Base-by-base conservation (phyloP, 2,329 filamentous ascomycete genomes). In the Alternaria consortialis region DNA sequence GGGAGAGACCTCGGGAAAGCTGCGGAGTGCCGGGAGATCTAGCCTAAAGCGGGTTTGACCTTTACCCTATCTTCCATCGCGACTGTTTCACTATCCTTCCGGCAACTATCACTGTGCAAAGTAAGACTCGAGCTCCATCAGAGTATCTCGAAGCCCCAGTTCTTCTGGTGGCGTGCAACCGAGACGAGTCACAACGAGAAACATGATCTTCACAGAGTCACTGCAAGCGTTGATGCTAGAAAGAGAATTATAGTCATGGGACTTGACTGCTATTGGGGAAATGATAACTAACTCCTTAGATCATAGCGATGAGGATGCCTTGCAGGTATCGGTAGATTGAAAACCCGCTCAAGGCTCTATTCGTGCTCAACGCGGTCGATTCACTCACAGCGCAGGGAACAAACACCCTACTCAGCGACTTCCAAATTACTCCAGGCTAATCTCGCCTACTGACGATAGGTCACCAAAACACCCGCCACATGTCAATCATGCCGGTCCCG, bases 21-120 rank as follows among this genome's bases (percentile, higher is more conserved):
- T 60, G 58, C 58, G 67, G 37, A 47, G 44, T 9, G 3, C n/a
- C 64, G 67, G 67, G 55, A 62, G 62, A 63, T 70, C 66, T 70
- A 70, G 50, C 67, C 61, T 40, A 36, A 65, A 42, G 12, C 13
- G 11, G 32, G n/a, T 5, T 25, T 5, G 17, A 7, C 13, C 17
- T 8, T 37, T 13, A 36, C 20, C 7, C 3, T 1, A 15, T 7
- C 23, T 7, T 15, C 20, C 20, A 20, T 25, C 2, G 11, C 12
- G 15, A 6, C 20, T 7, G 20, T 17, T 8, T 8, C 20, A 25
- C 8, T 11, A 25, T 25, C 11, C 12, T 11, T 40, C 2, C 27
- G 13, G 12, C 27, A 46, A 46, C n/a, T 5, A 46, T 2, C n/a
- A 20, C 5, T 7, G 4, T 15, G 8, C 27, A 13, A 3, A 29